Percentiles rank a stretch among this genome's conserved stretches.
phyloP scores from a whole-genome alignment of 2,329 filamentous ascomycete species.

The Paraphoma chrysanthemicola region DNA sequence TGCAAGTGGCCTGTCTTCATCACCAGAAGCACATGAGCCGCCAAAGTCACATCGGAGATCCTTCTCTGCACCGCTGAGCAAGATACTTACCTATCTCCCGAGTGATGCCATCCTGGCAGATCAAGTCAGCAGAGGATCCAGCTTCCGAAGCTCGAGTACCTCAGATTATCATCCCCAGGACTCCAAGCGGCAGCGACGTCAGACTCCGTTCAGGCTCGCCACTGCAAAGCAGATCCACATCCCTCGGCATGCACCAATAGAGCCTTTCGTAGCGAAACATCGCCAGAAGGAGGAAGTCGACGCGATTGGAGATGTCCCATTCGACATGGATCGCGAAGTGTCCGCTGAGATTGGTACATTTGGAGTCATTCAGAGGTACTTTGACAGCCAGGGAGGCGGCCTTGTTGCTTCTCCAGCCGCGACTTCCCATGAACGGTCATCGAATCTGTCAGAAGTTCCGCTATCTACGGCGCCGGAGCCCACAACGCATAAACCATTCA shows the following conservation, averaged over 20 bases:
- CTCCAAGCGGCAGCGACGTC: slow-evolving; percentile 32
- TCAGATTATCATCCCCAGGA: slow-evolving; percentile 13
- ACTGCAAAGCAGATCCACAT: slow-evolving; percentile 6
- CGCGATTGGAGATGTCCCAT: slow-evolving; percentile 25
- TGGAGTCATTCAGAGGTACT: slow-evolving; percentile 39
- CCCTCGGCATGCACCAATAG: slow-evolving; percentile 31
- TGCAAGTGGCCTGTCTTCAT: slow-evolving; percentile 11
- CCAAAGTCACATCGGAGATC: slow-evolving; percentile 19
- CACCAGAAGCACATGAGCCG: slow-evolving; percentile 15
- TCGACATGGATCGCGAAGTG: slow-evolving; percentile 31
- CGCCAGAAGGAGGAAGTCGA: slow-evolving; percentile 27
- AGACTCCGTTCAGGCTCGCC: slow-evolving; percentile 33
- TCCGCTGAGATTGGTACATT: slow-evolving; percentile 32
- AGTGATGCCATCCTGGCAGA: slow-evolving; percentile 5
- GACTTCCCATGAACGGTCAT: slow-evolving; percentile 14
- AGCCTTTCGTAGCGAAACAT: slow-evolving; percentile 36
- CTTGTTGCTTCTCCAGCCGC: slow-evolving; percentile 14
- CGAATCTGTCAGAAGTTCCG: slow-evolving; percentile 18
- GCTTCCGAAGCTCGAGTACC: slow-evolving; percentile 12
- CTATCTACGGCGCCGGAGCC: slow-evolving; percentile 16
- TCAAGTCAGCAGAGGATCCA: slow-evolving; percentile 14
- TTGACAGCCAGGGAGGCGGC: slow-evolving; percentile 30
- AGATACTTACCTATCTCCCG: slow-evolving; percentile 17
- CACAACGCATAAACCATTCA: slow-evolving; percentile 3
- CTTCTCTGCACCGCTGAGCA: slow-evolving; percentile 21